Evolutionary conservation across 2,329 filamentous ascomycete species (phyloP).

Genomic region (Xylaria sp.): DNA sequence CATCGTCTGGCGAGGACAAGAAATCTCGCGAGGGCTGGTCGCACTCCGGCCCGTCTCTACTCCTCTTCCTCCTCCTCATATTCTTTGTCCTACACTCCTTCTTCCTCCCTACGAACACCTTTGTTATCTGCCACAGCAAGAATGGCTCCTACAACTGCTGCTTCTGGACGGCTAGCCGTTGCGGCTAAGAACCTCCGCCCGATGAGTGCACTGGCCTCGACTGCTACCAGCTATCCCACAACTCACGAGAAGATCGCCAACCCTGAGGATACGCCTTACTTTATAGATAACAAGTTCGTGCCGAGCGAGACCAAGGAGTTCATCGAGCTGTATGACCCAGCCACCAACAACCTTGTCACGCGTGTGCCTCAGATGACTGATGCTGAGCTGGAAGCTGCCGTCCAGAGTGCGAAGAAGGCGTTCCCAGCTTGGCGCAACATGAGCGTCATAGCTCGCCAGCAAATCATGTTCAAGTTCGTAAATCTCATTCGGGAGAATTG

Average conservation of each 20-base stretch:
- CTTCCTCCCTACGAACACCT: constrained; percentile 8
- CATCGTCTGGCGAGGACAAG: constrained; percentile 39
- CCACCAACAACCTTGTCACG: constrained; percentile 84
- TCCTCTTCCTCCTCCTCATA: constrained; percentile 13
- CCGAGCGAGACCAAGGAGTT: constrained; percentile 71
- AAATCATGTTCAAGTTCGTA: constrained; percentile 88
- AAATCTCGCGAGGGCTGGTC: constrained; percentile 36
- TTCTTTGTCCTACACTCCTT: neutral
- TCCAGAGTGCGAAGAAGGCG: constrained; percentile 76
- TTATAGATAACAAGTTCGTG: constrained; percentile 80
- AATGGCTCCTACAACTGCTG: constrained; percentile 47
- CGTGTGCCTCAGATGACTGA: constrained; percentile 83
- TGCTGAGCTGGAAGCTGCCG: constrained; percentile 74
- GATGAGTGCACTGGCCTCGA: constrained; percentile 58
- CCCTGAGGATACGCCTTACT: constrained; percentile 77
- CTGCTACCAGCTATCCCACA: constrained; percentile 68
- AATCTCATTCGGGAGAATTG: constrained; percentile 81
- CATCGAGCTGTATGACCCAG: constrained; percentile 82
- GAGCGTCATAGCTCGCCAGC: constrained; percentile 75
- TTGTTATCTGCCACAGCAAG: constrained; percentile 33
- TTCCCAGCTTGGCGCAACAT: constrained; percentile 76
- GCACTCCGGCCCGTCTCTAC: constrained; percentile 35
- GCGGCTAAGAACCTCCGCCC: constrained; percentile 62
- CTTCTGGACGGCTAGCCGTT: constrained; percentile 61
- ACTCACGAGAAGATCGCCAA: constrained; percentile 73